These are phyloP conservation scores for Elongisporangium anandrum DNA, from an alignment of 352 stramenopile species.

Conservation along the genomic window DNA sequence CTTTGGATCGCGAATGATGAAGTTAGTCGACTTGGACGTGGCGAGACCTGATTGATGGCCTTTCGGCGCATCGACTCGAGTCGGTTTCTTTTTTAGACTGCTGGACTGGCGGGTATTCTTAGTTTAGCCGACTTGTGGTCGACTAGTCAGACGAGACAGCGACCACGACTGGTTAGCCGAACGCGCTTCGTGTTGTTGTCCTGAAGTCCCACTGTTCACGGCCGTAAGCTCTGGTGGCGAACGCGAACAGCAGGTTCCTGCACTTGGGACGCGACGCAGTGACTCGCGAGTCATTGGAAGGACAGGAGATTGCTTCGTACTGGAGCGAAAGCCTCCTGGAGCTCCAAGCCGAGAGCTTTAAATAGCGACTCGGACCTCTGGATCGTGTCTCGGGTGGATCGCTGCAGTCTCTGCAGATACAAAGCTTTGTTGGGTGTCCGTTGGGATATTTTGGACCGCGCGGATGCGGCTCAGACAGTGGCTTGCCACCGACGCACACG, in stretches of 20 bases:
- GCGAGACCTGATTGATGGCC: no score
- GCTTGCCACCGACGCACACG: background rate
- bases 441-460: background rate
- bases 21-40: background rate
- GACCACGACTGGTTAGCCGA: background rate
- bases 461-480: background rate
- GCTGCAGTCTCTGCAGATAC: background rate
- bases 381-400: no score
- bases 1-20: background rate
- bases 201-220: background rate
- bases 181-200: background rate
- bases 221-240: background rate
- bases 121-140: no score
- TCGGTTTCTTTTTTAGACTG: background rate
- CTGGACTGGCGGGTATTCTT: no score
- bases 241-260: background rate
- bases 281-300: background rate
- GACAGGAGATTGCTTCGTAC: background rate
- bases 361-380: no score
- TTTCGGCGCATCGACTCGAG: background rate
- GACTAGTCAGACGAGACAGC: background rate
- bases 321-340: no score
- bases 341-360: no score
- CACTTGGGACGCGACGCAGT: background rate
- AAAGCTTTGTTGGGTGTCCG: background rate